Conservation (phyloP, 371 early-diverging fungal genomes). For the Smittium culicis region DNA sequence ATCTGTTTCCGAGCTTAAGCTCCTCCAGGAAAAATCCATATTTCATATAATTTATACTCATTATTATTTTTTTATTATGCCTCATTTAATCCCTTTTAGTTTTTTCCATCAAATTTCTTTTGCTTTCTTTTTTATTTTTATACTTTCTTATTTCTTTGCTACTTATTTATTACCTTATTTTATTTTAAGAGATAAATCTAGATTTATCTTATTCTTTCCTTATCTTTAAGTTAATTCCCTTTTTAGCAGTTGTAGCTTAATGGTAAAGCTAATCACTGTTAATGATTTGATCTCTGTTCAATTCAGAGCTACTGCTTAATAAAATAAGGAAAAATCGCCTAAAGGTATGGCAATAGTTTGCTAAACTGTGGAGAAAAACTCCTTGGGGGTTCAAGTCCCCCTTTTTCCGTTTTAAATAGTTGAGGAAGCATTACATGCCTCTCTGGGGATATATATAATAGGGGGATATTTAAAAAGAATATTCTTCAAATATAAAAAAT, state of each 20-base stretch:
- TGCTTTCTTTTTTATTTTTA: conserved; percentile 25
- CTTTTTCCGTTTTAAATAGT: background rate
- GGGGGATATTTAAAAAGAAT: background rate
- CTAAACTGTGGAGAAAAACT: conserved; percentile 1
- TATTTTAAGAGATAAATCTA: conserved; percentile 20
- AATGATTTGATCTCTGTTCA: conserved; percentile 15
- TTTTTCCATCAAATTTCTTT: conserved; percentile 28
- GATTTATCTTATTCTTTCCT: conserved; percentile 24
- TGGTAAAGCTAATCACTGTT: conserved; percentile 19
- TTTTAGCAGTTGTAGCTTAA: conserved; percentile 15
- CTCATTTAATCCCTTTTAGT: conserved; percentile 31
- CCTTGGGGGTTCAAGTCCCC: conserved; percentile 1
- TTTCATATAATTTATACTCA: conserved; percentile 13
- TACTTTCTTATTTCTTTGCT: conserved; percentile 22
- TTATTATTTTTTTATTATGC: conserved; percentile 18
- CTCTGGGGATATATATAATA: background rate
- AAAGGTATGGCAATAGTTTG: conserved; percentile 1
- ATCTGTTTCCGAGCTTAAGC: too few species aligned
- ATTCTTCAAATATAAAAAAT: conserved; percentile 13
- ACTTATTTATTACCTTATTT: conserved; percentile 14
- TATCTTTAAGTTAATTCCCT: conserved; percentile 12
- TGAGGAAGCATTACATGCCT: too few species aligned
- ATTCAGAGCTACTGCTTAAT: conserved; percentile 13
- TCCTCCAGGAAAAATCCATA: conserved; percentile 7
- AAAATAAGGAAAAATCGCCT: background rate